Conservation (phyloP, 2,329 filamentous ascomycete genomes). For the Aspergillus sp. region DNA sequence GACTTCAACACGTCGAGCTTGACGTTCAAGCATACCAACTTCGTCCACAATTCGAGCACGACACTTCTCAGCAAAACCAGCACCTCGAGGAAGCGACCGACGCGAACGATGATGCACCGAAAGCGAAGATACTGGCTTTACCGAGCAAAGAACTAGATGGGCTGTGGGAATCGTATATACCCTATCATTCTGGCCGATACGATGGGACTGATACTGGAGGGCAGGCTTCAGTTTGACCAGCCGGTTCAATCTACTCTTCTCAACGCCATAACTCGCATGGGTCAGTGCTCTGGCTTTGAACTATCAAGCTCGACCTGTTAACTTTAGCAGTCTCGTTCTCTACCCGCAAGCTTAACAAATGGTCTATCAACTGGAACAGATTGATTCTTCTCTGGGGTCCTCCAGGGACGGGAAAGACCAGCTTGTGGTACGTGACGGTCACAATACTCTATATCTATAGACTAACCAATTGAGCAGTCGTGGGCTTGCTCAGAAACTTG, state of each 20-base stretch:
- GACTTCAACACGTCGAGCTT: slow-evolving; percentile 28
- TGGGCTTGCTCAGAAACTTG: slow-evolving; percentile 44
- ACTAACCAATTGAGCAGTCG: slow-evolving; percentile 18
- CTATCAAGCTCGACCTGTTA: neutral
- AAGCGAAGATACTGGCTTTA: slow-evolving; percentile 28
- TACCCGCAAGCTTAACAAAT: slow-evolving; percentile 29
- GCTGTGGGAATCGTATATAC: slow-evolving; percentile 37
- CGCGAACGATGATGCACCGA: slow-evolving; percentile 19
- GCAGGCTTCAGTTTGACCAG: slow-evolving; percentile 38
- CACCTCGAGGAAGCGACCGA: slow-evolving; percentile 9
- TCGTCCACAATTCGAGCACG: slow-evolving; percentile 14
- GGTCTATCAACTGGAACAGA: slow-evolving; percentile 41
- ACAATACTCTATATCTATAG: too few species aligned
- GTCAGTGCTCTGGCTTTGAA: slow-evolving; percentile 10
- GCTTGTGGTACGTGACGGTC: slow-evolving; percentile 11
- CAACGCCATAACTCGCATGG: slow-evolving; percentile 34
- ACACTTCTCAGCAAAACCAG: slow-evolving; percentile 16
- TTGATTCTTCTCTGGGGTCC: slow-evolving; percentile 82
- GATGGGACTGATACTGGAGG: neutral
- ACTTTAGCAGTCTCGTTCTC: slow-evolving; percentile 21
- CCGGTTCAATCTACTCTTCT: slow-evolving; percentile 37
- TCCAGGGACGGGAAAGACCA: slow-evolving; percentile 88
- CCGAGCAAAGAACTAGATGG: slow-evolving; percentile 36
- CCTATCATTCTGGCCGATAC: neutral
- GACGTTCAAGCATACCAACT: slow-evolving; percentile 40